A percentile compares a stretch with the other conserved stretches of the same genome.
phyloP scores from a whole-genome alignment of 2,329 filamentous ascomycete genomes.

The Xylariomycetidae sp. region DNA sequence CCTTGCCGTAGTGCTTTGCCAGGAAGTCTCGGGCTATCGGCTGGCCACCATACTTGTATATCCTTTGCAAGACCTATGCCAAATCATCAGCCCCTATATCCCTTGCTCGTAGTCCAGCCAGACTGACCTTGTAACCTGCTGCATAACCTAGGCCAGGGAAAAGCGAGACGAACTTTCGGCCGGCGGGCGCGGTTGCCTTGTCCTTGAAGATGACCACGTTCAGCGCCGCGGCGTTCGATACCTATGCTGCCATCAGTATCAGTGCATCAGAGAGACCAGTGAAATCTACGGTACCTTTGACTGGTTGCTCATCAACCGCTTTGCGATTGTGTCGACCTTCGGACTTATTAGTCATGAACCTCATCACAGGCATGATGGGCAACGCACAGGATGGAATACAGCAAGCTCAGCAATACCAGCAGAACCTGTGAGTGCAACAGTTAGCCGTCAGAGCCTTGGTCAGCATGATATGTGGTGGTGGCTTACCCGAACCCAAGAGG shows the following conservation, averaged over 20 bases:
- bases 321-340: conserved; percentile 94
- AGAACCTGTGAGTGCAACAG: conserved; percentile 52
- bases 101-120: not conserved
- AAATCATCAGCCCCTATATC: conserved; percentile 4
- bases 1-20: conserved; percentile 66
- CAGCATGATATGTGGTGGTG: too few species aligned
- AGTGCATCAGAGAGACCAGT: not conserved
- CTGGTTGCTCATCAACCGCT: conserved; percentile 98
- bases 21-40: conserved; percentile 91
- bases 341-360: conserved; percentile 14
- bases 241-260: conserved; percentile 13
- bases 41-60: conserved; percentile 99
- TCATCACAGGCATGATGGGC: conserved; percentile 6
- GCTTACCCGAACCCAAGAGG: conserved; percentile 80
- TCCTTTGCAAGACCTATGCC: conserved; percentile 71
- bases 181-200: conserved; percentile 63
- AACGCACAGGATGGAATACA: conserved; percentile 62
- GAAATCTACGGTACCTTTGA: conserved; percentile 61
- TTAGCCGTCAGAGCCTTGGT: too few species aligned
- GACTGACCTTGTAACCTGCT: conserved; percentile 81
- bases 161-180: conserved; percentile 83
- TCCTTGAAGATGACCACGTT: conserved; percentile 94
- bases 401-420: conserved; percentile 58
- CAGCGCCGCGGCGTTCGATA: conserved; percentile 47
- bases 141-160: conserved; percentile 97